phyloP scores from a whole-genome alignment of 768 basidiomycete species.

The Dacryopinax primogenitus region DNA sequence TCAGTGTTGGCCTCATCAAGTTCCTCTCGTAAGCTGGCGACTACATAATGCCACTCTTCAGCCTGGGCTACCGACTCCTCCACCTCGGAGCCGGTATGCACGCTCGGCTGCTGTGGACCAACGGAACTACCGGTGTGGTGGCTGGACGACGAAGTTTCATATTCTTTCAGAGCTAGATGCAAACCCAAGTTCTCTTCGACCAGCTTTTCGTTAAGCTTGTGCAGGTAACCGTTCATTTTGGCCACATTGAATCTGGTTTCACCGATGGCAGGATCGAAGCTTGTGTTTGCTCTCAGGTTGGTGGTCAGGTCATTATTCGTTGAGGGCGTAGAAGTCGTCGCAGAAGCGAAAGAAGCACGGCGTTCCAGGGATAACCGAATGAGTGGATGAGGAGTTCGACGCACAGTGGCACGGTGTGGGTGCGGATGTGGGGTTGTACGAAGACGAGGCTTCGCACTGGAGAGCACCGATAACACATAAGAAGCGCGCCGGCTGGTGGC shows the following conservation, averaged over 20 bases:
- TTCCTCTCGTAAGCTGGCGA: slow-evolving; percentile 10
- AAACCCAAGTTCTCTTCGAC: slow-evolving; percentile 33
- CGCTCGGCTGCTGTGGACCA: background rate
- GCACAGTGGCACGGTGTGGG: background rate
- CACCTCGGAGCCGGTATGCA: background rate
- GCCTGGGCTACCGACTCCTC: slow-evolving; percentile 4
- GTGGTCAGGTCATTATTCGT: slow-evolving; percentile 3
- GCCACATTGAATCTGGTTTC: slow-evolving; percentile 54
- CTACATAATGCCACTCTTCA: background rate
- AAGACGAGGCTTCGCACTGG: background rate
- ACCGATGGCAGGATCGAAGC: slow-evolving; percentile 1
- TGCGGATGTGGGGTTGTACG: background rate
- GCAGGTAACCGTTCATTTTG: slow-evolving; percentile 75
- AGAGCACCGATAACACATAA: background rate
- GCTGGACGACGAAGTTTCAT: slow-evolving; percentile 20
- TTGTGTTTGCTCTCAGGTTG: background rate
- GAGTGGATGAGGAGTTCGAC: background rate
- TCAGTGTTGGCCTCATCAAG: slow-evolving; percentile 20
- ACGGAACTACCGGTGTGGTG: background rate
- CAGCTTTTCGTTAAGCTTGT: slow-evolving; percentile 38
- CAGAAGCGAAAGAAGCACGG: background rate
- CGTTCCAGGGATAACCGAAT: background rate
- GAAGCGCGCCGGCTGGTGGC: background rate
- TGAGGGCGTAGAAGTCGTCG: background rate
- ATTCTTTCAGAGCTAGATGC: slow-evolving; percentile 32